phyloP scores from a whole-genome alignment of 768 basidiomycete genomes.

The Tricholoma flavovirens region DNA sequence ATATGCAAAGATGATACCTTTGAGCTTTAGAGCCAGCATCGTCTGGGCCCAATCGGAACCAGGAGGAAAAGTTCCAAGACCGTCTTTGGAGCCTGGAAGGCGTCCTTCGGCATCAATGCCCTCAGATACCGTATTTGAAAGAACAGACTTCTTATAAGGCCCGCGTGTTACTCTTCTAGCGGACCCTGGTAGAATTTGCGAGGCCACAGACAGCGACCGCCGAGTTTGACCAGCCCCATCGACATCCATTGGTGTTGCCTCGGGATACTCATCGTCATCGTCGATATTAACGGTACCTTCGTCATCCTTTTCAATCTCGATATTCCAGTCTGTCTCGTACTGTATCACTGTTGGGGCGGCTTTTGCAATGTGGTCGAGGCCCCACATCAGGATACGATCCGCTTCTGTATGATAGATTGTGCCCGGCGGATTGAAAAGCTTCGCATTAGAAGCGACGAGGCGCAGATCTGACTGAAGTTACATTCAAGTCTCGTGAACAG shows the following conservation, averaged over 20 bases:
- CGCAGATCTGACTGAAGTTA: constrained; percentile 54
- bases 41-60: constrained; percentile 66
- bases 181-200: constrained; percentile 32
- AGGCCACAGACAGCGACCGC: constrained; percentile 42
- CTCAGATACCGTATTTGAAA: constrained; percentile 28
- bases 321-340: constrained; percentile 80
- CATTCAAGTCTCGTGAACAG: constrained; percentile 4
- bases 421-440: constrained; percentile 68
- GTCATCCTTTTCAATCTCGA: constrained; percentile 69
- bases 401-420: constrained; percentile 74
- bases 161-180: constrained; percentile 43
- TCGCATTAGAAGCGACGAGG: constrained; percentile 70
- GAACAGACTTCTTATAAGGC: constrained; percentile 43
- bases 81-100: constrained; percentile 73
- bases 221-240: constrained; percentile 35
- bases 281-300: constrained; percentile 34
- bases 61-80: constrained; percentile 65
- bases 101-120: constrained; percentile 65
- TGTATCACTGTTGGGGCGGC: constrained; percentile 72
- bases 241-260: constrained; percentile 39
- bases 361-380: constrained; percentile 66
- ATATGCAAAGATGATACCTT: constrained; percentile 38
- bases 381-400: constrained; percentile 63
- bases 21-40: constrained; percentile 70
- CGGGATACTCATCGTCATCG: constrained; percentile 28